A percentile compares a stretch with the other conserved stretches of the same genome.
These are phyloP conservation scores for Penicillium palitans DNA, from an alignment of 2,329 filamentous ascomycete species.

Conservation along the genomic window DNA sequence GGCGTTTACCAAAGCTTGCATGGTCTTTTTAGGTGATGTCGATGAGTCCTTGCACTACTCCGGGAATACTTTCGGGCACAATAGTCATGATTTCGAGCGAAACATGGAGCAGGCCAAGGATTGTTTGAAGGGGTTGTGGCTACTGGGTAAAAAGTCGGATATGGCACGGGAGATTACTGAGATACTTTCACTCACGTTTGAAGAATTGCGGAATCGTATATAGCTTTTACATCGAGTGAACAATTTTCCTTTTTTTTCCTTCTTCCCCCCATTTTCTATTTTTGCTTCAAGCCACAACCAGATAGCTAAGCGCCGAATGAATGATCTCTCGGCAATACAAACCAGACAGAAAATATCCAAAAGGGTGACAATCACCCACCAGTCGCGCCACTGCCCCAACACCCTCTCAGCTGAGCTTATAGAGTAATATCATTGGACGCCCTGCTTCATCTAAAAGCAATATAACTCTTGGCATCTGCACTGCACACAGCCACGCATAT, in stretches of 20 bases:
- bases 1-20: neutral
- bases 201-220: neutral
- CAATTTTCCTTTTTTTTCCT: no score
- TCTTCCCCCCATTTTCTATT: neutral
- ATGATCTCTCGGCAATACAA: no score
- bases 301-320: neutral
- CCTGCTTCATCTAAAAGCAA: no score
- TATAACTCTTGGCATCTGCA: no score
- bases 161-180: neutral
- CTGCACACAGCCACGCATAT: no score
- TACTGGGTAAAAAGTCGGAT: constrained; percentile 1
- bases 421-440: no score
- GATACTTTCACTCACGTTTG: neutral
- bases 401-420: no score
- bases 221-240: neutral
- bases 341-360: no score
- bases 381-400: no score
- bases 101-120: neutral
- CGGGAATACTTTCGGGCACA: neutral
- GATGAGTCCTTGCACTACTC: neutral
- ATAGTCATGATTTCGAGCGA: neutral
- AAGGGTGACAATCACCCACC: no score
- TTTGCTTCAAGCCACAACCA: neutral
- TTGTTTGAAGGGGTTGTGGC: neutral
- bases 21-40: neutral